phyloP scores from a whole-genome alignment of 495 filamentous ascomycete genomes.

The Amphirosellinia nigrospora region DNA sequence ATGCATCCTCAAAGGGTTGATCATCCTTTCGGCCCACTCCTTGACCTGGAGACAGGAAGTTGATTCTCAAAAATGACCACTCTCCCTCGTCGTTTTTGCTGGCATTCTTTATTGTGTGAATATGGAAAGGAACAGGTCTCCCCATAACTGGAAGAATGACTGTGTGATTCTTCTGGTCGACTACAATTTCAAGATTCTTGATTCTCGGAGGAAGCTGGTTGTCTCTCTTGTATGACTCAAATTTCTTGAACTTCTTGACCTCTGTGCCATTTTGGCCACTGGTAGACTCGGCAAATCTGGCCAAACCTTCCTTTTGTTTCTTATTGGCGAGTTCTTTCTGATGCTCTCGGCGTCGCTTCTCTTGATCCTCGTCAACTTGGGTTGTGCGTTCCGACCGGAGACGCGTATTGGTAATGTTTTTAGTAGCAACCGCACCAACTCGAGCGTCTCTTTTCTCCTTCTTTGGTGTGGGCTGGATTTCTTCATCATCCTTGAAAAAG shows the following conservation, averaged over 20 bases:
- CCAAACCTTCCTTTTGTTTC: conserved; percentile 87
- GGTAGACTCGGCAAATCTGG: conserved; percentile 78
- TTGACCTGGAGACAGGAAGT: conserved; percentile 96
- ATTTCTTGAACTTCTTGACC: conserved; percentile 96
- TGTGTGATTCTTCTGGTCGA: conserved; percentile 88
- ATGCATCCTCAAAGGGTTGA: conserved; percentile 95
- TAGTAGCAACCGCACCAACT: conserved; percentile 81
- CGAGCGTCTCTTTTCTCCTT: conserved; percentile 84
- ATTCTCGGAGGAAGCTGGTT: conserved; percentile 87
- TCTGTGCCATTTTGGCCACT: conserved; percentile 87
- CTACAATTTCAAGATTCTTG: conserved; percentile 82
- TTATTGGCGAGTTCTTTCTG: conserved; percentile 88
- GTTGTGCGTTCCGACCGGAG: conserved; percentile 87
- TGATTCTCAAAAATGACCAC: conserved; percentile 92
- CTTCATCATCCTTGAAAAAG: conserved; percentile 93
- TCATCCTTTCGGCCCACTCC: conserved; percentile 98
- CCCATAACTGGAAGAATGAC: conserved; percentile 97
- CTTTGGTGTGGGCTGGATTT: conserved; percentile 67
- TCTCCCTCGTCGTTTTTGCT: conserved; percentile 95
- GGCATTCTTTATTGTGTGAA: conserved; percentile 98
- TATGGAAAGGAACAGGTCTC: conserved; percentile 96
- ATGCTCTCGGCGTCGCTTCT: conserved; percentile 85
- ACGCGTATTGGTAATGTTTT: conserved; percentile 92
- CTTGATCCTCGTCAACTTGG: conserved; percentile 87
- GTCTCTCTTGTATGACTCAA: conserved; percentile 98